Evolutionary conservation across 2,329 filamentous ascomycete genomes (phyloP).

Genomic region (Fusarium drepaniforme): DNA sequence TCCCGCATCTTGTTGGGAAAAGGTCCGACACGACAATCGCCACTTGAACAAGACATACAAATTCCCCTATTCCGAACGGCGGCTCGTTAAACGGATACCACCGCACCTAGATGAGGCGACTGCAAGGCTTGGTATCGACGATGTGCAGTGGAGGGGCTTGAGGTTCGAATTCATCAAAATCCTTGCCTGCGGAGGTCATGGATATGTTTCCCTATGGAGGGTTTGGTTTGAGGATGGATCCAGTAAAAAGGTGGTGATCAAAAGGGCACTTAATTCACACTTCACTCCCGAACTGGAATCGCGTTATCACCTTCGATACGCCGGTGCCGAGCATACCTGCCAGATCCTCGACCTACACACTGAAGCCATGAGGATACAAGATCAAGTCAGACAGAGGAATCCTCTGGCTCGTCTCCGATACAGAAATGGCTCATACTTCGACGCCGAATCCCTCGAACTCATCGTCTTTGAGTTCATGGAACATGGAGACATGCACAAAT

Average conservation of each 20-base stretch:
- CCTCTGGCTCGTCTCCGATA: background rate
- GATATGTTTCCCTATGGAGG: constrained; percentile 42
- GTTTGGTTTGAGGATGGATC: constrained; percentile 37
- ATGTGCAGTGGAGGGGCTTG: constrained; percentile 31
- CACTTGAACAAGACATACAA: background rate
- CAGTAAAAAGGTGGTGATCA: constrained; percentile 43
- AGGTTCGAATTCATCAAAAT: constrained; percentile 42
- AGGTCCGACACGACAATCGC: background rate
- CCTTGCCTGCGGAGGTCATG: constrained; percentile 44
- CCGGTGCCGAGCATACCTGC: constrained; percentile 43
- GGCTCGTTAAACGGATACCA: background rate
- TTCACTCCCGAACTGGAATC: constrained; percentile 31
- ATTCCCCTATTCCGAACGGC: background rate
- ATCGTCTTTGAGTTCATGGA: constrained; percentile 45
- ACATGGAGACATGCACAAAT: constrained; percentile 36
- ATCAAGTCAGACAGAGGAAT: constrained; percentile 6
- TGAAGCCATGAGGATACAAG: constrained; percentile 18
- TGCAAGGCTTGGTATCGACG: background rate
- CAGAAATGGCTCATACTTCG: constrained; percentile 4
- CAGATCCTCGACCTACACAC: constrained; percentile 41
- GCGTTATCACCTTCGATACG: constrained; percentile 44
- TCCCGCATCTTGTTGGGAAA: background rate
- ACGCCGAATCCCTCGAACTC: constrained; percentile 2
- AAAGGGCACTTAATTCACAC: constrained; percentile 14
- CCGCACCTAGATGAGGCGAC: background rate